Evolutionary conservation across 1,284 basidiomycete species (phyloP).

Genomic region (Inonotus obliquus): DNA sequence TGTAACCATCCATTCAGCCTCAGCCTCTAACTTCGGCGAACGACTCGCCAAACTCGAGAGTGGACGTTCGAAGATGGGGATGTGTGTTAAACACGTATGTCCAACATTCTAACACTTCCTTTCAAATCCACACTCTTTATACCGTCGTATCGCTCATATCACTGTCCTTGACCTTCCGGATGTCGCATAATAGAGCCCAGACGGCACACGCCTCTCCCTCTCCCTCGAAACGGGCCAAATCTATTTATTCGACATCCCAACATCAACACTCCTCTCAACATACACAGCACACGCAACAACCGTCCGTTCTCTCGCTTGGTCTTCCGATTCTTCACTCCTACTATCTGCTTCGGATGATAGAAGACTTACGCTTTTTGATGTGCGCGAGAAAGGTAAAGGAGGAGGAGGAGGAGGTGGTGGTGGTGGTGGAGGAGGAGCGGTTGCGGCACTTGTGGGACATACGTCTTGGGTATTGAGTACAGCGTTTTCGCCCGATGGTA

Average conservation of each 20-base stretch:
- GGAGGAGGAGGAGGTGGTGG: constrained; percentile 63
- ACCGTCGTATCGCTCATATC: background rate
- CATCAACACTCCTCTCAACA: constrained; percentile 55
- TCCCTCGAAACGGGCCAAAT: constrained; percentile 80
- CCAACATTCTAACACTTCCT: constrained; percentile 1
- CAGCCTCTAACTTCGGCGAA: constrained; percentile 56
- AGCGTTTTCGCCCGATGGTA: constrained; percentile 75
- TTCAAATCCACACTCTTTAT: background rate
- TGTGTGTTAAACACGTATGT: constrained; percentile 73
- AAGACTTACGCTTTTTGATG: constrained; percentile 81
- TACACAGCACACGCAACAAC: constrained; percentile 85
- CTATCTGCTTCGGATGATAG: constrained; percentile 87
- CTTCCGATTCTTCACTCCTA: constrained; percentile 68
- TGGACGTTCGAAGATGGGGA: constrained; percentile 77
- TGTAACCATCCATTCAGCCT: constrained; percentile 61
- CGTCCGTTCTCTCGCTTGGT: constrained; percentile 81
- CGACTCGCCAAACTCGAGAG: constrained; percentile 52
- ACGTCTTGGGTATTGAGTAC: constrained; percentile 81
- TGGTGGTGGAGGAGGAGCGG: constrained; percentile 63
- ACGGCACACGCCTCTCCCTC: constrained; percentile 74
- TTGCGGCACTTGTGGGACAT: constrained; percentile 80
- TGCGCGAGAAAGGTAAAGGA: constrained; percentile 50
- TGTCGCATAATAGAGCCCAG: constrained; percentile 81
- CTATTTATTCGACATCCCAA: constrained; percentile 73
- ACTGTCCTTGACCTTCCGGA: background rate